These are phyloP conservation scores for Pseudogymnoascus sp. DNA, from an alignment of 2,329 filamentous ascomycete species.

Conservation along the genomic window DNA sequence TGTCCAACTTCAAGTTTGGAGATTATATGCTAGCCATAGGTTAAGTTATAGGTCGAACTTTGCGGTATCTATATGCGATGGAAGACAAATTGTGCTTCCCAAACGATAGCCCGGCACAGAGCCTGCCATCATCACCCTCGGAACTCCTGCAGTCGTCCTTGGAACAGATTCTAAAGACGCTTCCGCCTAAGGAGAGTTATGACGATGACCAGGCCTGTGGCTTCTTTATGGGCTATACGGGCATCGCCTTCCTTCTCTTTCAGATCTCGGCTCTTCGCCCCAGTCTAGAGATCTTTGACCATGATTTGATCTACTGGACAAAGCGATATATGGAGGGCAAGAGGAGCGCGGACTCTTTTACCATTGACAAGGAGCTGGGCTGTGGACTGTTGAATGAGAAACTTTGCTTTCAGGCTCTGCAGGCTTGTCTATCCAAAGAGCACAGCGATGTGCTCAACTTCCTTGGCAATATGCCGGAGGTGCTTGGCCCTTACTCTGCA, in stretches of 20 bases:
- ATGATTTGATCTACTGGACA: background rate
- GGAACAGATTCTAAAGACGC: background rate
- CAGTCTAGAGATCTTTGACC: background rate
- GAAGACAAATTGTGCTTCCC: background rate
- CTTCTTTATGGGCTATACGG: background rate
- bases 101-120: background rate
- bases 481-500: background rate
- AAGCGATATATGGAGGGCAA: background rate
- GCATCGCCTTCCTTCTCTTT: background rate
- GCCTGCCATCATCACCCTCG: background rate
- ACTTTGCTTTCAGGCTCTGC: background rate
- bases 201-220: background rate
- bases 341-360: background rate
- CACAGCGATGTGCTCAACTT: background rate
- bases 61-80: background rate
- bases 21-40: background rate
- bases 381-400: background rate
- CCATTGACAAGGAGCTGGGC: background rate
- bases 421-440: background rate
- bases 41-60: background rate
- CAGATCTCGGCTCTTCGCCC: background rate
- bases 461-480: background rate
- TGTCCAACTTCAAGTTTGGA: background rate
- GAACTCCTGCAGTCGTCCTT: background rate
- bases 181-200: background rate